These are phyloP conservation scores for Crithidia expoeki DNA, from an alignment of 208 protist genomes.

Conservation along the genomic window DNA sequence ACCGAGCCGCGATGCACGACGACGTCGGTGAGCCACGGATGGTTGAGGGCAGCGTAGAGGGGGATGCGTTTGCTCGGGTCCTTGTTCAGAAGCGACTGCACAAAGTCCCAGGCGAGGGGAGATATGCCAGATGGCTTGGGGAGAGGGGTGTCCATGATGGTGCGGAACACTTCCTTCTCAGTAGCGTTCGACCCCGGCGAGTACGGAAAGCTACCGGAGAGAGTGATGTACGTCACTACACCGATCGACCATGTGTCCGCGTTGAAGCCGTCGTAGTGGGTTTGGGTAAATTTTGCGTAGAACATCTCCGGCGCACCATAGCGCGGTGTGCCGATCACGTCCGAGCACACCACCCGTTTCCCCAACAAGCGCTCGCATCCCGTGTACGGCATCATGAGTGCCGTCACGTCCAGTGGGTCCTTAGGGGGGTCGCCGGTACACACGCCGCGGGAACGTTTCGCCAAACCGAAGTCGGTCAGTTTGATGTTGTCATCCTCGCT, in stretches of 20 bases:
- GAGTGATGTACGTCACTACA: slow-evolving; percentile 97
- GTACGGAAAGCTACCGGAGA: slow-evolving; percentile 97
- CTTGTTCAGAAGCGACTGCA: slow-evolving; percentile 88
- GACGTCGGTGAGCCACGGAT: slow-evolving; percentile 90
- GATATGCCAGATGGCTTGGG: slow-evolving; percentile 78
- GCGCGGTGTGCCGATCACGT: slow-evolving; percentile 90
- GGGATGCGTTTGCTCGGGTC: slow-evolving; percentile 90
- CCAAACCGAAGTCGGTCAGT: slow-evolving; percentile 92
- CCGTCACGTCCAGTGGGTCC: slow-evolving; percentile 70
- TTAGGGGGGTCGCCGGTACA: slow-evolving; percentile 61
- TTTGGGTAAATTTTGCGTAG: slow-evolving; percentile 92
- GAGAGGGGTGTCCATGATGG: slow-evolving; percentile 88
- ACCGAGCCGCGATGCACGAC: slow-evolving; percentile 74
- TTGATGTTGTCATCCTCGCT: slow-evolving; percentile 89
- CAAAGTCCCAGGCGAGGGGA: slow-evolving; percentile 67
- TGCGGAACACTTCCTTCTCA: slow-evolving; percentile 92
- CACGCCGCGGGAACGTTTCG: slow-evolving; percentile 79
- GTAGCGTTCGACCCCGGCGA: slow-evolving; percentile 83
- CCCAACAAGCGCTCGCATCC: slow-evolving; percentile 83
- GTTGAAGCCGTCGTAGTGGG: slow-evolving; percentile 93
- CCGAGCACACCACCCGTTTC: slow-evolving; percentile 85
- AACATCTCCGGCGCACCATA: slow-evolving; percentile 93
- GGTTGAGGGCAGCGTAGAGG: slow-evolving; percentile 81
- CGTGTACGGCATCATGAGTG: slow-evolving; percentile 79
- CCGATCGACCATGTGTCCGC: slow-evolving; percentile 97